These are phyloP conservation scores for Kuraishia capsulata DNA, from an alignment of 805 yeast species.

Conservation along the genomic window DNA sequence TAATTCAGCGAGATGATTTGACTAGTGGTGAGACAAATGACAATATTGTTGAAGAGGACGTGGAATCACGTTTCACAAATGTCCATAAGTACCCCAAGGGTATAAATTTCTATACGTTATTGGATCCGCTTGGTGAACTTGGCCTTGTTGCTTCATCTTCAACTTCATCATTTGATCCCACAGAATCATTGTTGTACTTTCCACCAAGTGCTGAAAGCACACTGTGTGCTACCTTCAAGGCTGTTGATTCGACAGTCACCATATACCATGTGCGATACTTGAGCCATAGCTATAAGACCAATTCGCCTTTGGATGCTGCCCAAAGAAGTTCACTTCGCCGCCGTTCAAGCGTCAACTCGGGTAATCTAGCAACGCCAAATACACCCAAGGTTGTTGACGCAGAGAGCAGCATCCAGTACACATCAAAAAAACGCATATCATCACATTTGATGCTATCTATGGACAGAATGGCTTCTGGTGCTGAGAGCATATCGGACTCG, in stretches of 20 bases:
- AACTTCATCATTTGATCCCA: constrained; percentile 49
- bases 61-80: background rate
- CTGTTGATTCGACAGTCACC: constrained; percentile 31
- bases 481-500: constrained; percentile 17
- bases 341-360: background rate
- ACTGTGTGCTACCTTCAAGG: constrained; percentile 49
- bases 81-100: too few species aligned
- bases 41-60: background rate
- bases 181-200: constrained; percentile 48
- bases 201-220: constrained; percentile 32
- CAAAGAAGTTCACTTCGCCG: background rate
- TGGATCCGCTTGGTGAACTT: constrained; percentile 68
- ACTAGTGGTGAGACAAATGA: background rate
- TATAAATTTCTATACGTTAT: constrained; percentile 17
- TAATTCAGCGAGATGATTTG: constrained; percentile 37
- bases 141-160: constrained; percentile 67
- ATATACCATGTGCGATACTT: constrained; percentile 50
- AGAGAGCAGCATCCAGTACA: background rate
- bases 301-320: background rate
- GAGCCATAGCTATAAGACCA: constrained; percentile 8
- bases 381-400: constrained; percentile 31
- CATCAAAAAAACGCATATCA: constrained; percentile 18
- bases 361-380: constrained; percentile 26
- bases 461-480: constrained; percentile 31
- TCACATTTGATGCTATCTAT: constrained; percentile 29